Evolutionary conservation across 2,329 filamentous ascomycete genomes (phyloP).

Genomic region (Talaromyces sp.): DNA sequence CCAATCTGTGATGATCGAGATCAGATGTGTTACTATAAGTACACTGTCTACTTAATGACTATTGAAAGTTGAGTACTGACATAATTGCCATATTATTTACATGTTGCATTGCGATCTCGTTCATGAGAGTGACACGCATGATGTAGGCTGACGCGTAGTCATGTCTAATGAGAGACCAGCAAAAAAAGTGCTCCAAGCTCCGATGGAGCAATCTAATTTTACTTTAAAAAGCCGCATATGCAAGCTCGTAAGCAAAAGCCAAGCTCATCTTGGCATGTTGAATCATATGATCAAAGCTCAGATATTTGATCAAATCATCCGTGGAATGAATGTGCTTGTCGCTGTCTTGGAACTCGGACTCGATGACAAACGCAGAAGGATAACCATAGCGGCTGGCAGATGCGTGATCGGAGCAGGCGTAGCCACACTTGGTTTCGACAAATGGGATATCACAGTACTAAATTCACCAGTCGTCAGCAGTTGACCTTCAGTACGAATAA

Average conservation of each 20-base stretch:
- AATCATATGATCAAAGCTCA: conserved; percentile 86
- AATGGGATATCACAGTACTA: conserved; percentile 86
- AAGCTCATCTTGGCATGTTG: conserved; percentile 84
- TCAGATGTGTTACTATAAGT: neutral
- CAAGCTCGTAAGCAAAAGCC: conserved; percentile 78
- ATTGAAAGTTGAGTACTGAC: neutral
- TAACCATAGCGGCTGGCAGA: conserved; percentile 65
- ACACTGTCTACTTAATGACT: neutral
- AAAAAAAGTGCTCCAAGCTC: neutral
- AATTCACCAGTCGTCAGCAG: neutral
- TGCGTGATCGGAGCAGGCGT: conserved; percentile 72
- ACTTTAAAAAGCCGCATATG: conserved; percentile 64
- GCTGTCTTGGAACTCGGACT: conserved; percentile 57
- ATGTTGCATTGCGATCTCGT: neutral
- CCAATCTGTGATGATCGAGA: neutral
- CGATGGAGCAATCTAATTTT: conserved; percentile 19
- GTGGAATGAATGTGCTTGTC: conserved; percentile 72
- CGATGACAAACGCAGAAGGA: conserved; percentile 62
- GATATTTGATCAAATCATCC: conserved; percentile 65
- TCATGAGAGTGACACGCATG: neutral
- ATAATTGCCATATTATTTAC: neutral
- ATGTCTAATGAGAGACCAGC: neutral
- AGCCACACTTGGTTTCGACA: conserved; percentile 83
- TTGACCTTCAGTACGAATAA: neutral
- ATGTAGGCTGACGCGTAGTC: neutral